These are phyloP conservation scores for Ogataea hybrid DNA, from an alignment of 1,139 yeast species.

Conservation along the genomic window DNA sequence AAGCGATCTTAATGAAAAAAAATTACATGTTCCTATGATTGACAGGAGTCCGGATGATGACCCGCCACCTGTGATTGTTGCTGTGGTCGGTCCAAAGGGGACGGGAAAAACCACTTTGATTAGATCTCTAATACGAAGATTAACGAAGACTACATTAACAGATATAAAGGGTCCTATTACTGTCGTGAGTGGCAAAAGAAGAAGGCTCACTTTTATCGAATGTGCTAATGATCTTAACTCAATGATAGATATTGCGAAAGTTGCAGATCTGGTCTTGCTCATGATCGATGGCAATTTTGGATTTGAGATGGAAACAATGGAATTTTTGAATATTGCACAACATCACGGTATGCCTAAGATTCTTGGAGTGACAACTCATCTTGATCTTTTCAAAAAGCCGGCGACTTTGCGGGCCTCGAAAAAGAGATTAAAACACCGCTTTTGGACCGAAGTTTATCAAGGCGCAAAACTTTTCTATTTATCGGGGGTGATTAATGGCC, in stretches of 20 bases:
- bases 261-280: constrained; percentile 87
- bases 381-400: constrained; percentile 89
- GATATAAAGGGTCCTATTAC: constrained; percentile 97
- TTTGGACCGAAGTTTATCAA: constrained; percentile 99
- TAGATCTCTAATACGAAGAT: constrained; percentile 81
- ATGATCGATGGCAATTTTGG: constrained; percentile 97
- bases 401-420: constrained; percentile 89
- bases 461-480: constrained; percentile 96
- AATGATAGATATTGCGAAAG: constrained; percentile 95
- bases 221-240: constrained; percentile 91
- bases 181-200: constrained; percentile 93
- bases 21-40: constrained; percentile 95
- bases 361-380: constrained; percentile 91
- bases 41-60: constrained; percentile 97
- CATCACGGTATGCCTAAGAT: constrained; percentile 99
- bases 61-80: constrained; percentile 95
- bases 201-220: constrained; percentile 90
- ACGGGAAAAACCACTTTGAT: constrained; percentile 96
- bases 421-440: constrained; percentile 87
- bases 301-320: constrained; percentile 99
- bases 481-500: constrained; percentile 94
- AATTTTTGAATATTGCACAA: constrained; percentile 90
- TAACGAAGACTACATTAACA: constrained; percentile 81
- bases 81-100: constrained; percentile 98
- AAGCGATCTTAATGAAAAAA: constrained; percentile 77